phyloP scores from a whole-genome alignment of 768 basidiomycete genomes.

The Xanthoconium purpureum region DNA sequence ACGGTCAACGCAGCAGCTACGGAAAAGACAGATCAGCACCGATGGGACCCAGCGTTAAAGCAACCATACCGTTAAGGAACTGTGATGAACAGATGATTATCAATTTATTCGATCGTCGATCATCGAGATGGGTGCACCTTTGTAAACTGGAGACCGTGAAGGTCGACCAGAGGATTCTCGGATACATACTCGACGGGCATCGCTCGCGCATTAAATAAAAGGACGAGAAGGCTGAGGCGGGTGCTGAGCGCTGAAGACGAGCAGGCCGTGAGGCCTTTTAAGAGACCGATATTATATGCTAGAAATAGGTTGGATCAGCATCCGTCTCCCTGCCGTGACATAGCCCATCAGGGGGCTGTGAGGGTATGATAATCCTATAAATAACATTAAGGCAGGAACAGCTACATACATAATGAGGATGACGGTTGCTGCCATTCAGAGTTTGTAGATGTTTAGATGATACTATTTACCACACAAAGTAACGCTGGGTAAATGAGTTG shows the following conservation, averaged over 20 bases:
- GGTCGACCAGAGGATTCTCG: slow-evolving; percentile 5
- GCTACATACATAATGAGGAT: too few relatives aligned
- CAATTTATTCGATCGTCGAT: not conserved
- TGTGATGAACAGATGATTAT: not conserved
- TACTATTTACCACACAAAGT: too few relatives aligned
- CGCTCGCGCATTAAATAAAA: not conserved
- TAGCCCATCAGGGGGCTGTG: too few relatives aligned
- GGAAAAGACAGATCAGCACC: not conserved
- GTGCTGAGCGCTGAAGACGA: too few relatives aligned
- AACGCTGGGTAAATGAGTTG: too few relatives aligned
- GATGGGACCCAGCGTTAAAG: not conserved
- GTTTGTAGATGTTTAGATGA: too few relatives aligned
- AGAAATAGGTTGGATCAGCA: too few relatives aligned
- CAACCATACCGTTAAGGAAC: slow-evolving; percentile 19
- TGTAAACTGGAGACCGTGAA: slow-evolving; percentile 16
- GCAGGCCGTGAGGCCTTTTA: slow-evolving; percentile 4
- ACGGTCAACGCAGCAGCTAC: slow-evolving; percentile 19
- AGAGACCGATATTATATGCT: too few relatives aligned
- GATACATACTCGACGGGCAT: slow-evolving; percentile 7
- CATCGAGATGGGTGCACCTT: slow-evolving; percentile 12
- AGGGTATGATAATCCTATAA: too few relatives aligned
- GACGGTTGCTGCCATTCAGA: too few relatives aligned
- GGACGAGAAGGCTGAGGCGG: not conserved
- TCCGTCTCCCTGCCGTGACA: too few relatives aligned
- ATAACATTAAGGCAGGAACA: too few relatives aligned